These are phyloP conservation scores for Rhododendron williamsianum DNA, from an alignment of 148 eudicot genomes.

Conservation along the genomic window DNA sequence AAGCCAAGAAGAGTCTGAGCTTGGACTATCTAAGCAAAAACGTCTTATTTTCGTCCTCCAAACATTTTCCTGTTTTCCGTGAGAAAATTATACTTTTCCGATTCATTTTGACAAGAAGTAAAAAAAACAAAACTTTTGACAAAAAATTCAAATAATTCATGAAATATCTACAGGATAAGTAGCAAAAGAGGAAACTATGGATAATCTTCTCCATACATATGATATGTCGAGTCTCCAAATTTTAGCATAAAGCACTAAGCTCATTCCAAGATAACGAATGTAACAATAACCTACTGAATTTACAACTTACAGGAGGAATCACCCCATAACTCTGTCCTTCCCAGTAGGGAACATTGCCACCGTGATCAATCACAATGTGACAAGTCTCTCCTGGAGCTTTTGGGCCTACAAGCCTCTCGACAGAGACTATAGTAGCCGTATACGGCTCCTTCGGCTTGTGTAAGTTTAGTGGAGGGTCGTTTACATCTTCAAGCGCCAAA, in stretches of 20 bases:
- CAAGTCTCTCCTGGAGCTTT: slow-evolving; percentile 95
- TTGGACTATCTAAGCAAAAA: neutral
- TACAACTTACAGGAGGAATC: slow-evolving; percentile 76
- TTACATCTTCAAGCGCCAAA: slow-evolving; percentile 54
- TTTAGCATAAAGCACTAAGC: neutral
- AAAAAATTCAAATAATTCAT: neutral
- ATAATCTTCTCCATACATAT: neutral
- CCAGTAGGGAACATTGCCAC: slow-evolving; percentile 93
- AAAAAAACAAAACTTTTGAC: neutral
- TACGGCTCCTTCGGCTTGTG: slow-evolving; percentile 80
- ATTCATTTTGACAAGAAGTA: neutral
- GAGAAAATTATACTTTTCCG: neutral
- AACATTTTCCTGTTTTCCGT: neutral
- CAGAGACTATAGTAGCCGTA: slow-evolving; percentile 80
- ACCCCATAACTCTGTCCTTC: slow-evolving; percentile 96
- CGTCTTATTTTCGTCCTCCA: neutral
- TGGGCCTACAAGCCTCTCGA: slow-evolving; percentile 88
- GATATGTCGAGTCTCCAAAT: neutral
- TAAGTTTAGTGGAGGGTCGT: slow-evolving; percentile 73
- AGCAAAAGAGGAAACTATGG: neutral
- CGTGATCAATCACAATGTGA: slow-evolving; percentile 90
- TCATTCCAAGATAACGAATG: neutral
- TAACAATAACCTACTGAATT: neutral
- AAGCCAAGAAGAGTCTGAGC: neutral
- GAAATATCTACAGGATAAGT: neutral